These are phyloP conservation scores for Venturia effusa DNA, from an alignment of 2,329 filamentous ascomycete species.

Conservation along the genomic window DNA sequence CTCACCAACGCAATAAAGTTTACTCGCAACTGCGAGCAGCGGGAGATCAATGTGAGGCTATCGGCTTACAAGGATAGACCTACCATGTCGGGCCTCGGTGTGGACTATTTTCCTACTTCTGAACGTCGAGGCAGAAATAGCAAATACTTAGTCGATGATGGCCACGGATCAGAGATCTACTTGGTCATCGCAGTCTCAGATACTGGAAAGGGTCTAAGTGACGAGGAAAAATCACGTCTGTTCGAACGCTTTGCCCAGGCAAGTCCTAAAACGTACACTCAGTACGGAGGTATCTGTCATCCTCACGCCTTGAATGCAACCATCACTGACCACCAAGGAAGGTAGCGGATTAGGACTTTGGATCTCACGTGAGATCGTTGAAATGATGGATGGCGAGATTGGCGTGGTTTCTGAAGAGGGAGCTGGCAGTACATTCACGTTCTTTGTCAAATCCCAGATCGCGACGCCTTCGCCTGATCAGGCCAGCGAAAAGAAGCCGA, in stretches of 20 bases:
- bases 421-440: constrained; percentile 53
- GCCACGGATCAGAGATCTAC: constrained; percentile 24
- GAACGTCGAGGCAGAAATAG: background rate
- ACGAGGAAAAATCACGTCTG: constrained; percentile 44
- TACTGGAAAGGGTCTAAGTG: constrained; percentile 52
- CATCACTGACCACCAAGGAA: too few species aligned
- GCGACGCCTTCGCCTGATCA: background rate
- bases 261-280: constrained; percentile 47
- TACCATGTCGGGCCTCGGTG: background rate
- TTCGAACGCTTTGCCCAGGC: constrained; percentile 63
- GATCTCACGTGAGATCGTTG: constrained; percentile 56
- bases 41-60: background rate
- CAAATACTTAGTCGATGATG: background rate
- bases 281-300: too few species aligned
- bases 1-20: constrained; percentile 11
- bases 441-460: constrained; percentile 44
- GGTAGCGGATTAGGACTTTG: constrained; percentile 43
- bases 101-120: background rate
- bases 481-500: background rate
- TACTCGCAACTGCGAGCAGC: background rate
- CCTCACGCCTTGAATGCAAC: too few species aligned
- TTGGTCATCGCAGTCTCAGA: constrained; percentile 54
- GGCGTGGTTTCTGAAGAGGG: constrained; percentile 50
- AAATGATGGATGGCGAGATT: constrained; percentile 60
- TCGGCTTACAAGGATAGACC: background rate